phyloP scores from a whole-genome alignment of 2,329 filamentous ascomycete genomes.

The Parastagonospora nodorum region DNA sequence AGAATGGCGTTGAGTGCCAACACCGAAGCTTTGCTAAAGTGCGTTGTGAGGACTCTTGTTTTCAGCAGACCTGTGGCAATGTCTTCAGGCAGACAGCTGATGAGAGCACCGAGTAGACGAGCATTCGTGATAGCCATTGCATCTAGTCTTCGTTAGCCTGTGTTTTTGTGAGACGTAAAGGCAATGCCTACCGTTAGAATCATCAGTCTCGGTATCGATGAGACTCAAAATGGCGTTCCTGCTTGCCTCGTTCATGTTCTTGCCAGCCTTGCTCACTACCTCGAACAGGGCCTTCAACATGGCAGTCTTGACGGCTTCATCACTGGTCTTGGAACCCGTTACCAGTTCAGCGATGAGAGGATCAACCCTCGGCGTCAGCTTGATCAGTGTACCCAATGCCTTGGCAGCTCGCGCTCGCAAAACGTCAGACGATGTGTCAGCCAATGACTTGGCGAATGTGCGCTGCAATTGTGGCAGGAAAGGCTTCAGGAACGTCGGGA shows the following conservation, averaged over 20 bases:
- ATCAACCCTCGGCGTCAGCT: constrained; percentile 91
- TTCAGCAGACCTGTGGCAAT: constrained; percentile 66
- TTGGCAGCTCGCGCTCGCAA: constrained; percentile 88
- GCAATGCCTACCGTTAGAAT: constrained; percentile 63
- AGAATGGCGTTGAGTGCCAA: constrained; percentile 89
- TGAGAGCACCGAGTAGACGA: constrained; percentile 83
- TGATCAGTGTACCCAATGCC: constrained; percentile 92
- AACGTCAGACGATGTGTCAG: constrained; percentile 88
- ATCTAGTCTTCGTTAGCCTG: constrained; percentile 44
- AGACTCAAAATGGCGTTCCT: constrained; percentile 82
- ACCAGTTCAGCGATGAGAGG: constrained; percentile 91
- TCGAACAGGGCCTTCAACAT: constrained; percentile 98
- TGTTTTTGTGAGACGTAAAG: not conserved
- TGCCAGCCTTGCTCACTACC: constrained; percentile 91
- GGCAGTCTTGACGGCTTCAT: constrained; percentile 85
- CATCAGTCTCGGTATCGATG: constrained; percentile 83
- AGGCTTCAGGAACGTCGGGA: constrained; percentile 91
- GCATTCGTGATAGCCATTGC: constrained; percentile 88
- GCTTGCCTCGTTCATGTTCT: constrained; percentile 92
- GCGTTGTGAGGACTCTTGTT: constrained; percentile 75
- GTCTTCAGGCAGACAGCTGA: constrained; percentile 81
- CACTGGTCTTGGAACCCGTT: constrained; percentile 89
- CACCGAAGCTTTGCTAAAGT: constrained; percentile 78
- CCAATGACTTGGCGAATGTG: constrained; percentile 94
- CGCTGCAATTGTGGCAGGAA: constrained; percentile 96